Base-by-base conservation (phyloP, 805 yeast species). In the Lipomyces orientalis region DNA sequence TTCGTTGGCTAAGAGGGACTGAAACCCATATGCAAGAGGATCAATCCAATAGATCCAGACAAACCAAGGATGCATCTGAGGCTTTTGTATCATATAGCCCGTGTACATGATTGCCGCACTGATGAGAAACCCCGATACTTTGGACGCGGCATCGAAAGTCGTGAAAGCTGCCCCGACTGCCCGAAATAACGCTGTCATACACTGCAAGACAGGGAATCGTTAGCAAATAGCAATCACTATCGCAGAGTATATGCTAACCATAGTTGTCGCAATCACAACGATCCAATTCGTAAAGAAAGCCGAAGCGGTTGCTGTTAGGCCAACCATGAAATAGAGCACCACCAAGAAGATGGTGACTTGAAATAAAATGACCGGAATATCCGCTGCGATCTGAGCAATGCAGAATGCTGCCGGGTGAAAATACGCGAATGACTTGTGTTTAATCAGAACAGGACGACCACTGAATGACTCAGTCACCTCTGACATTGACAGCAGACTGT, bases 341-440 rank as follows among this genome's bases (percentile, higher is more conserved):
- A 87, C 70, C 49, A 81, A 73, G 76, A 87, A 88, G 33, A 76
- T 71, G 29, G 84, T 73, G 33, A 82, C 75, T 39, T 83, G 79
- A 33, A 82, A 35, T n/a, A 85, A 56, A 73, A 86, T 86, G 59
- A 81, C 75, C 3, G 90, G 90, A 35, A 87, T 69, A 74, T 88
- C 90, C 6, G 88, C 81, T 14, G 87, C 69, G 65, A 88, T 81
- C 1, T 88, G 84, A 0, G 90, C 87, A 51, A 88, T 72, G 0
- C 91, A 89, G 73, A 88, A 88, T 6, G 91, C 88, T 64, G 87
- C 78, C 14, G 89, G 88, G 67, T 84, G 87, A 71, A 87, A 87
- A 43, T 87, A 74, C 1, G 88, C 86, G 72, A 52, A 64, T 2
- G 34, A 34, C 16, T 25, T 31, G 10, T 87, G 90, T 73, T 87